Conservation (phyloP, 139 green algal species). For the Coccomyxa sp. region DNA sequence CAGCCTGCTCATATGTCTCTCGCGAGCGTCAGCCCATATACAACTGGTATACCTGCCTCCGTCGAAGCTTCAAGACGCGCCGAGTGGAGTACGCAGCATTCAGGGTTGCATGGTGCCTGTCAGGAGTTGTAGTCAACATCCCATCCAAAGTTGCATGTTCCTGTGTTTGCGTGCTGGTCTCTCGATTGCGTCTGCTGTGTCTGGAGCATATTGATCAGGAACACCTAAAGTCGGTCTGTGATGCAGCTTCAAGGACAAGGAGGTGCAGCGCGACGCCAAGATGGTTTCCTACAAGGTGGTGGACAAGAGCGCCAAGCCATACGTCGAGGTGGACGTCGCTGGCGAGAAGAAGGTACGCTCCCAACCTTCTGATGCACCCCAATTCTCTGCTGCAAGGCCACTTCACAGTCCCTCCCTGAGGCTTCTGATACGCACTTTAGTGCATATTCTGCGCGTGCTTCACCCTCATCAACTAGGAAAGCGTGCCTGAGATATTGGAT, state of each 20-base stretch:
- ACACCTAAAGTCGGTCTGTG: background rate
- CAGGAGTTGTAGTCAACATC: no score
- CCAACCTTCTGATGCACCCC: background rate
- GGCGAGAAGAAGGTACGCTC: slow-evolving; percentile 42
- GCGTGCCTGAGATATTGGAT: background rate
- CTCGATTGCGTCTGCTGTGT: no score
- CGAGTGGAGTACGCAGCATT: no score
- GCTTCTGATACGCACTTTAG: no score
- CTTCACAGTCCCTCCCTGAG: no score
- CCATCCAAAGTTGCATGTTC: no score
- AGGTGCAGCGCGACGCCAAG: slow-evolving; percentile 96
- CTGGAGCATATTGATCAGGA: background rate
- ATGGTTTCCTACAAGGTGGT: slow-evolving; percentile 96
- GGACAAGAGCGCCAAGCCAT: slow-evolving; percentile 89
- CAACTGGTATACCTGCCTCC: no score
- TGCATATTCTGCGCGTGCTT: no score
- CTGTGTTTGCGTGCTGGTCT: no score
- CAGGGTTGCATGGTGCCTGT: no score
- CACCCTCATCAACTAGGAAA: background rate
- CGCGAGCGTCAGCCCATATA: no score
- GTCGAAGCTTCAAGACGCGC: no score
- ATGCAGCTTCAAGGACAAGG: slow-evolving; percentile 83
- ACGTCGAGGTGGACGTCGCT: slow-evolving; percentile 73
- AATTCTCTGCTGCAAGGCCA: background rate
- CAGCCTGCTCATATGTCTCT: background rate